phyloP scores from a whole-genome alignment of 345 rosid species.

The Rhizophora apiculata region DNA sequence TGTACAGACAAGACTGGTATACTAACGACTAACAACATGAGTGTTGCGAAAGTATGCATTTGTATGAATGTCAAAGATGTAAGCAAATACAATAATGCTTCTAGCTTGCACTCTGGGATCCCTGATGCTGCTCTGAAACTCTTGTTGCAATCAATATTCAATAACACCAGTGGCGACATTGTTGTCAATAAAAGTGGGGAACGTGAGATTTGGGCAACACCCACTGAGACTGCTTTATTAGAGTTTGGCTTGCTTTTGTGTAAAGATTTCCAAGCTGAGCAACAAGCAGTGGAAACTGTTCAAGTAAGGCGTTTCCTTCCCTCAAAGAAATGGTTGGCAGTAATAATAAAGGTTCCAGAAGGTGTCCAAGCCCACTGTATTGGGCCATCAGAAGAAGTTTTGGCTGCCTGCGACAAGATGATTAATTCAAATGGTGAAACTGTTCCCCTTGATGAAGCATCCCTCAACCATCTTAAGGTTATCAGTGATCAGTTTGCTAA shows the following conservation, averaged over 20 bases:
- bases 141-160: conserved; percentile 75
- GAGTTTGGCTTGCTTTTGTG: conserved; percentile 79
- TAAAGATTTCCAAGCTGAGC: conserved; percentile 62
- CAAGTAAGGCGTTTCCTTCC: conserved; percentile 85
- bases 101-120: conserved; percentile 49
- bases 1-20: conserved; percentile 94
- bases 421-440: conserved; percentile 64
- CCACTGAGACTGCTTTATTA: conserved; percentile 80
- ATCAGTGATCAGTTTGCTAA: conserved; percentile 73
- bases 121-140: conserved; percentile 53
- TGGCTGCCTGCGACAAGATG: conserved; percentile 78
- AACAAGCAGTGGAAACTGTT: conserved; percentile 46
- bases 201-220: conserved; percentile 71
- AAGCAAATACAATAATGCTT: conserved; percentile 28
- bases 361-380: conserved; percentile 71
- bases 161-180: conserved; percentile 84
- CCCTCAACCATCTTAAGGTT: conserved; percentile 45
- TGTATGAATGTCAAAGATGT: conserved; percentile 62
- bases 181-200: conserved; percentile 63
- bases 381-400: conserved; percentile 88
- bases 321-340: conserved; percentile 83
- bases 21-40: conserved; percentile 84
- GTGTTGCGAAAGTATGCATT: conserved; percentile 81
- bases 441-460: conserved; percentile 64
- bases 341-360: conserved; percentile 66